Conservation (phyloP, 768 basidiomycete species). For the Psilocybe cubensis region DNA sequence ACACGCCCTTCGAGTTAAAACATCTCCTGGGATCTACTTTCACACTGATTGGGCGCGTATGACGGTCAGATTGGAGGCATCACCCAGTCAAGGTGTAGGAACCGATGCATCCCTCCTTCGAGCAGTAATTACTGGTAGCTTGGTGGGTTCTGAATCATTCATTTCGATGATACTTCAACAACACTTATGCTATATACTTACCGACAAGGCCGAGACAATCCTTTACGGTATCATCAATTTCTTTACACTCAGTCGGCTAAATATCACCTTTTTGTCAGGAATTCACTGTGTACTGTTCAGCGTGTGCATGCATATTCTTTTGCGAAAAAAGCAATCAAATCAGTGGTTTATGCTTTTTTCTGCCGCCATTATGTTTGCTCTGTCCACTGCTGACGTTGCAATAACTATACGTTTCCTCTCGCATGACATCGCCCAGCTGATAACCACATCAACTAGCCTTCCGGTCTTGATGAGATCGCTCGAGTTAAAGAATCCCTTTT, state of each 20-base stretch:
- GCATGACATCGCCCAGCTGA: slow-evolving; percentile 5
- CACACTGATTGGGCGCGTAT: no score
- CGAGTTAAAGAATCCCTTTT: slow-evolving; percentile 4
- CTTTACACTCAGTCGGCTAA: background rate
- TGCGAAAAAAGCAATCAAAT: background rate
- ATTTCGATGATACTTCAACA: no score
- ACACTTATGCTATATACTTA: no score
- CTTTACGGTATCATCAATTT: no score
- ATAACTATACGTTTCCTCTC: slow-evolving; percentile 6
- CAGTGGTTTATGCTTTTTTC: slow-evolving; percentile 11
- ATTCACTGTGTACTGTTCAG: slow-evolving; percentile 10
- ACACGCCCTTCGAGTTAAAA: no score
- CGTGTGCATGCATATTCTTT: slow-evolving; percentile 12
- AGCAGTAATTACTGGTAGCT: no score
- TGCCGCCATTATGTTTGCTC: slow-evolving; percentile 8
- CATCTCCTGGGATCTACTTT: no score
- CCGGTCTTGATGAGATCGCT: background rate
- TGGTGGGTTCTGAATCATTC: no score
- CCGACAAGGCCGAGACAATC: no score
- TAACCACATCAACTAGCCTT: background rate
- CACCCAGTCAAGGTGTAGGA: no score
- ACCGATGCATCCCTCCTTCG: no score
- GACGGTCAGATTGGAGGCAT: no score
- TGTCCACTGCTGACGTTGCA: slow-evolving; percentile 11
- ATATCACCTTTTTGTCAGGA: background rate